Conservation (phyloP, 768 basidiomycete genomes). For the Rubroboletus pulcherrimus region DNA sequence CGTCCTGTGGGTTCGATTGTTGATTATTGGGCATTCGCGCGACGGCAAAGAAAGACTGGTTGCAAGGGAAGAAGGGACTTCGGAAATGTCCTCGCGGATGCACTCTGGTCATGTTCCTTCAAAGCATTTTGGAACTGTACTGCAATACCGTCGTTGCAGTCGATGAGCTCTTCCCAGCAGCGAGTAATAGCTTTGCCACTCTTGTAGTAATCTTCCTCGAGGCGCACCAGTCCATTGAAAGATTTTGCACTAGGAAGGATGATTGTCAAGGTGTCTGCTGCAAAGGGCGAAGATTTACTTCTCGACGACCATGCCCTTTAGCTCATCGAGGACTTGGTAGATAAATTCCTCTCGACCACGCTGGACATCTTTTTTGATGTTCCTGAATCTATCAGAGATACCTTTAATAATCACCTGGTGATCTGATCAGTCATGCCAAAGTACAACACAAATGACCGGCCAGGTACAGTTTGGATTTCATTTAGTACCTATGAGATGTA, state of each 20-base stretch:
- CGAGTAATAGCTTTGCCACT: constrained; percentile 39
- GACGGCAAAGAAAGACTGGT: constrained; percentile 14
- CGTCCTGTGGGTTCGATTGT: neutral
- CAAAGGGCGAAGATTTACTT: constrained; percentile 16
- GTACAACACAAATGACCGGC: neutral
- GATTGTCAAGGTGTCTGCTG: constrained; percentile 1
- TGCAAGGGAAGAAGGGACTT: constrained; percentile 37
- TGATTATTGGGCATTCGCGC: constrained; percentile 4
- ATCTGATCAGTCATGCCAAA: constrained; percentile 13
- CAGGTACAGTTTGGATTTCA: constrained; percentile 45
- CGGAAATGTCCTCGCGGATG: constrained; percentile 50
- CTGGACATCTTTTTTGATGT: constrained; percentile 44
- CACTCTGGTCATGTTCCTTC: constrained; percentile 46
- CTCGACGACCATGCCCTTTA: constrained; percentile 39
- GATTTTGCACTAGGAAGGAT: constrained; percentile 39
- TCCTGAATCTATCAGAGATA: constrained; percentile 46
- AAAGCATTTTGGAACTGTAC: constrained; percentile 37
- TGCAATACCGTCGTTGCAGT: constrained; percentile 36
- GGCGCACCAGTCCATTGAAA: constrained; percentile 51
- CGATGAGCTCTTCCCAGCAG: constrained; percentile 41
- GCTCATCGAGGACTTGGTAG: constrained; percentile 39
- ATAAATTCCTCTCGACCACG: constrained; percentile 45
- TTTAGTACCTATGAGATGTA: constrained; percentile 39
- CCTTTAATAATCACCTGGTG: constrained; percentile 45
- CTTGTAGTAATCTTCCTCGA: constrained; percentile 51